Evolutionary conservation across 2,329 filamentous ascomycete genomes (phyloP).

Genomic region (Pseudocercospora eumusae): DNA sequence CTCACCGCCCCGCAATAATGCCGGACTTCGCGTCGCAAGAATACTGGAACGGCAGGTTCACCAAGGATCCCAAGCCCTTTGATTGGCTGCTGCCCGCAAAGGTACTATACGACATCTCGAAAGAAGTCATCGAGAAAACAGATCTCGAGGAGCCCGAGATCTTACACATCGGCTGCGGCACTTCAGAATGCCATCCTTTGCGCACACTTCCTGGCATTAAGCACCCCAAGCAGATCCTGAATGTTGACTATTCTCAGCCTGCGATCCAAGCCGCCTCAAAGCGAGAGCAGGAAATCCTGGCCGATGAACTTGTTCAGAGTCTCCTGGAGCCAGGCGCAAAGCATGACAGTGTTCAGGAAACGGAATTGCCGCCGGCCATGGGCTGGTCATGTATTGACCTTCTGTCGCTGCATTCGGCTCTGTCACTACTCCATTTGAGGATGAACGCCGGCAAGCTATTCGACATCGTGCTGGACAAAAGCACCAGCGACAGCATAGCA

Average conservation of each 20-base stretch:
- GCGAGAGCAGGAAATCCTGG: constrained; percentile 26
- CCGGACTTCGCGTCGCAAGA: constrained; percentile 28
- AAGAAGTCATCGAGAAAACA: constrained; percentile 24
- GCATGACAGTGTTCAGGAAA: constrained; percentile 25
- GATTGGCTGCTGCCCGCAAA: constrained; percentile 30
- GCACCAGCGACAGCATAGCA: constrained; percentile 30
- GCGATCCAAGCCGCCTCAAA: constrained; percentile 25
- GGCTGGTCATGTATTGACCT: constrained; percentile 28
- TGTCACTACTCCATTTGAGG: constrained; percentile 22
- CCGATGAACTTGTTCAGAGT: constrained; percentile 15
- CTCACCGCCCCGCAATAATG: constrained; percentile 17
- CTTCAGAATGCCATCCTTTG: constrained; percentile 23
- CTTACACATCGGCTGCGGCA: constrained; percentile 29
- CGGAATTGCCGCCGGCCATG: constrained; percentile 20
- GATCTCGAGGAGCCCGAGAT: constrained; percentile 22
- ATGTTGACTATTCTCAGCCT: constrained; percentile 28
- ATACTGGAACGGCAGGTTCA: constrained; percentile 30
- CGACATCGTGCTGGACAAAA: constrained; percentile 30
- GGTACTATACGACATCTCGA: constrained; percentile 22
- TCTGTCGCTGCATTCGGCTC: constrained; percentile 24
- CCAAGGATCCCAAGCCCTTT: constrained; percentile 23
- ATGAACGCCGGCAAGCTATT: constrained; percentile 20
- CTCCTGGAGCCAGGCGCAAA: constrained; percentile 17
- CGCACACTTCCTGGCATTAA: constrained; percentile 19
- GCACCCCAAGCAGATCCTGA: constrained; percentile 27